A percentile compares a stretch with the other conserved stretches of the same genome.
These are phyloP conservation scores for Pelargonium cotyledonis DNA, from an alignment of 441 rosid genomes.

Conservation along the genomic window DNA sequence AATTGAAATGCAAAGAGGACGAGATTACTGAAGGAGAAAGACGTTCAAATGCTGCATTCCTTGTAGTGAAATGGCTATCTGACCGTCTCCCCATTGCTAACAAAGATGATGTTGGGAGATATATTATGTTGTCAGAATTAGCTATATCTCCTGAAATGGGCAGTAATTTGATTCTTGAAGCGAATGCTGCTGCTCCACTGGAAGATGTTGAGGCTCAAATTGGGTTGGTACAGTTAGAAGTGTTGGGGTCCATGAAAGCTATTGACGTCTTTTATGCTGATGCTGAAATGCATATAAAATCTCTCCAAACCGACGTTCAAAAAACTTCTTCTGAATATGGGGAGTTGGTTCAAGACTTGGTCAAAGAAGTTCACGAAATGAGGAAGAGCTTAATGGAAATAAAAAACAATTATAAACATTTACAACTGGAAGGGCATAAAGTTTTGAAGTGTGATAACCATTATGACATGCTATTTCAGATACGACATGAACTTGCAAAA, in stretches of 20 bases:
- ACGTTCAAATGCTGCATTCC: slow-evolving; percentile 40
- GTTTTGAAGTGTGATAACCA: slow-evolving; percentile 28
- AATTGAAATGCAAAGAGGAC: slow-evolving; percentile 33
- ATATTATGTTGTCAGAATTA: slow-evolving; percentile 13
- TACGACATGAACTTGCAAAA: slow-evolving; percentile 39
- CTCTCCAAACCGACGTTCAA: slow-evolving; percentile 24
- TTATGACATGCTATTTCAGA: slow-evolving; percentile 31
- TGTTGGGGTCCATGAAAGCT: slow-evolving; percentile 29
- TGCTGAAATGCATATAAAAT: slow-evolving; percentile 23
- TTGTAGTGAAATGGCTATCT: slow-evolving; percentile 49
- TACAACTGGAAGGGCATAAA: slow-evolving; percentile 16
- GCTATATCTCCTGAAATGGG: slow-evolving; percentile 17
- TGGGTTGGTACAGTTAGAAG: slow-evolving; percentile 29
- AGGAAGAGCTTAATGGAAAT: slow-evolving; percentile 27
- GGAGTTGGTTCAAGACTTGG: slow-evolving; percentile 27
- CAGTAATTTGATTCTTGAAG: slow-evolving; percentile 13
- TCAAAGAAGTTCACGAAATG: slow-evolving; percentile 29
- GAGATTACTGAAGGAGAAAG: slow-evolving; percentile 43
- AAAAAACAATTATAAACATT: slow-evolving; percentile 20
- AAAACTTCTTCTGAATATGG: slow-evolving; percentile 27
- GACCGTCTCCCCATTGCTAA: slow-evolving; percentile 28
- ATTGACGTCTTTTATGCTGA: slow-evolving; percentile 27
- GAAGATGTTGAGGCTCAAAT: slow-evolving; percentile 27
- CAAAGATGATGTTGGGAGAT: slow-evolving; percentile 21
- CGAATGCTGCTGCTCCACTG: slow-evolving; percentile 17